Percentiles rank a stretch among this genome's conserved stretches.
These are phyloP conservation scores for Xylaria telfairii DNA, from an alignment of 495 filamentous ascomycete species.

Conservation along the genomic window DNA sequence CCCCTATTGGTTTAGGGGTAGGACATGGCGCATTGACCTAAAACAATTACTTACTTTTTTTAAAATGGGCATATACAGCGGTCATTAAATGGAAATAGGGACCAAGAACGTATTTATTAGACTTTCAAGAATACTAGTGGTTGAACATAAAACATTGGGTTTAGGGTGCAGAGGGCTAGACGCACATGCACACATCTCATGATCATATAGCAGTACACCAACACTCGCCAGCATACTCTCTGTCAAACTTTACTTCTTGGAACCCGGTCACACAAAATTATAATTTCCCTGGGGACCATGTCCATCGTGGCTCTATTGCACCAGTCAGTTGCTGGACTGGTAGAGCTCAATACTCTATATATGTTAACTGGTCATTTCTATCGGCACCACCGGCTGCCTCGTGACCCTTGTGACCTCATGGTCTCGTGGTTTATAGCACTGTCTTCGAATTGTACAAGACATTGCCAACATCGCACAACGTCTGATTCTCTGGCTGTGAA, in stretches of 20 bases:
- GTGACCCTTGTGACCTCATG: neutral
- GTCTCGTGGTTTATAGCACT: no score
- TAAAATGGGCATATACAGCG: neutral
- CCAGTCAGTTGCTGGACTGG: neutral
- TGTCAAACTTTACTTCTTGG: neutral
- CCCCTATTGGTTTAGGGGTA: neutral
- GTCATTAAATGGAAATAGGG: no score
- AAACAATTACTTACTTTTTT: neutral
- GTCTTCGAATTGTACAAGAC: neutral
- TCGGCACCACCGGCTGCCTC: neutral
- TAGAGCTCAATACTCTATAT: neutral
- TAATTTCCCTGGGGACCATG: neutral
- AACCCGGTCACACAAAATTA: neutral
- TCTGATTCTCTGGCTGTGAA: neutral
- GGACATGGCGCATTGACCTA: neutral
- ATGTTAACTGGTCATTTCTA: neutral
- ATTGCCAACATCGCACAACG: neutral
- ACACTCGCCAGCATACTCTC: neutral
- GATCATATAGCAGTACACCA: neutral
- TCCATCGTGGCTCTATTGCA: neutral
- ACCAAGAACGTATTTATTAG: neutral
- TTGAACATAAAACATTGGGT: neutral
- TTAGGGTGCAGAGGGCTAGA: neutral
- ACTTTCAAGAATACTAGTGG: neutral
- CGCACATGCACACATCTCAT: neutral